These are phyloP conservation scores for Saccharomycopsis crataegensis DNA, from an alignment of 1,139 yeast genomes.

Conservation along the genomic window DNA sequence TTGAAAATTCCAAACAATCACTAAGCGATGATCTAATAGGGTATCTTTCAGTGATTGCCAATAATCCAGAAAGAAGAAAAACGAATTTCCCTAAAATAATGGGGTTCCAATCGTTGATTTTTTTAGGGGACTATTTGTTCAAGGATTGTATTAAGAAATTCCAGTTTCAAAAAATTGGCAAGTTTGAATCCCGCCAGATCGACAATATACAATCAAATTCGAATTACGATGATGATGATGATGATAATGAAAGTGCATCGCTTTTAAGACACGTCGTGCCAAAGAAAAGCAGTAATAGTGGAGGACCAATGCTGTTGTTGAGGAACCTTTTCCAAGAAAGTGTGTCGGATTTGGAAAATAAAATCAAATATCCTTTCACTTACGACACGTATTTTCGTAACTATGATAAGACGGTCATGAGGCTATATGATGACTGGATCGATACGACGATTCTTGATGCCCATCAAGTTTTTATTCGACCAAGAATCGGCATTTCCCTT, in stretches of 20 bases:
- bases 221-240: neutral
- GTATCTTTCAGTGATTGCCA: neutral
- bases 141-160: neutral
- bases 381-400: neutral
- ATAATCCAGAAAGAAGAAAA: neutral
- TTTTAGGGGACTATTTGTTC: slow-evolving; percentile 10
- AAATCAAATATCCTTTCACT: neutral
- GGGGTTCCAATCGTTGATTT: neutral
- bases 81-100: neutral
- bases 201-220: no score
- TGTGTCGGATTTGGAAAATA: neutral
- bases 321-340: neutral
- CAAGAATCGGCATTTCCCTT: neutral
- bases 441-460: neutral
- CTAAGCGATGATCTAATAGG: neutral
- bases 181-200: no score
- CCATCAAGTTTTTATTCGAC: neutral
- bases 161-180: neutral
- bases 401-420: neutral
- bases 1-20: neutral
- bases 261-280: neutral
- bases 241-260: neutral
- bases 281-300: neutral
- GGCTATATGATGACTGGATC: slow-evolving; percentile 11
- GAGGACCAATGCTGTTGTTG: neutral